Base-by-base conservation (phyloP, 768 basidiomycete genomes). In the Tremella mesenterica region DNA sequence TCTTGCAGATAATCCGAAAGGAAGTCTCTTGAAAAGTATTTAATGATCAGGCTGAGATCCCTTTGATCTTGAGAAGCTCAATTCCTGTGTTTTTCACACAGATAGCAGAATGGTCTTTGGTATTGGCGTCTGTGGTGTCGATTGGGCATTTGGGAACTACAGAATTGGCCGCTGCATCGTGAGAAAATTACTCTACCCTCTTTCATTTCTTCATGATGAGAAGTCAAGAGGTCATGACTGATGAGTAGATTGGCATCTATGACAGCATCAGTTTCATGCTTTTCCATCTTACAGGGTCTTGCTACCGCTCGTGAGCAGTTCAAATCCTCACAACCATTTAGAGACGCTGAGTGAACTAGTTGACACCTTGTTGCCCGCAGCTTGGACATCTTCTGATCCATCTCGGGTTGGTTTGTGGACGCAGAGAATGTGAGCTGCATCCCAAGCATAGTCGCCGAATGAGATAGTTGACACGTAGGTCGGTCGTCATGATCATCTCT, bases 301-400 rank as follows among this genome's bases (percentile, higher is more conserved):
- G 76, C 81, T 7, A 86, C 85, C 45, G 83, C 88, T 0, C 81
- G 69, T 73, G 45, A 59, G 71, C 65, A n/a, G 4, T 16, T 21
- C 16, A 8, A n/a, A 18, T 21, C 30, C 27, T 3, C 13, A 7
- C 29, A 14, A 10, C 18, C 44, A 46, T n/a, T n/a, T n/a, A n/a
- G n/a, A n/a, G n/a, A n/a, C n/a, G 29, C 53, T 51, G 48, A 49
- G 33, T 7, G n/a, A 20, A 31, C 5, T 56, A 70, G 67, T 99
- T 18, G 95, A 99, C 71, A 92, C 92, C 0, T 80, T 99, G 63
- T 81, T 96, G 8, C 93, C 95, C 0, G 82, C 88, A 33, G 91
- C 93, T 14, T 99, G 88, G 91, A 92, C 95, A 0, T 90, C 89
- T 2, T 68, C 83, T 0, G 82, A 84, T 27, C 93, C 91, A 0